These are phyloP conservation scores for Dalbergia cultrata DNA, from an alignment of 306 rosid species.

Conservation along the genomic window DNA sequence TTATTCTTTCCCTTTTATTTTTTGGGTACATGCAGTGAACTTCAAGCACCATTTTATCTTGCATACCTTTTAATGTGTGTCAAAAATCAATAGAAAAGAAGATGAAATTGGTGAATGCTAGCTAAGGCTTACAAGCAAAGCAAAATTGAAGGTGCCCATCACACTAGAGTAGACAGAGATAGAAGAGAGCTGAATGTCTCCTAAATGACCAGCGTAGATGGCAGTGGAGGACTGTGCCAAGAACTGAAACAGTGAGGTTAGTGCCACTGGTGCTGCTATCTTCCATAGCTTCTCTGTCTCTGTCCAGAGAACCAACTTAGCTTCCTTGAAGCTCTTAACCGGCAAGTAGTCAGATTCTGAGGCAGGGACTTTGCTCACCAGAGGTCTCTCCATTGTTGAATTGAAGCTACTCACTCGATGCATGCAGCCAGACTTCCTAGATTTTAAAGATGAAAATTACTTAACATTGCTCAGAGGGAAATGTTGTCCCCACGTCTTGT, in stretches of 20 bases:
- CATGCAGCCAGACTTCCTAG: background rate
- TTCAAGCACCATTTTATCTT: too few relatives aligned
- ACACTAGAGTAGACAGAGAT: slow-evolving; percentile 55
- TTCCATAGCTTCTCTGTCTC: slow-evolving; percentile 58
- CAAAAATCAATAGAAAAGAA: background rate
- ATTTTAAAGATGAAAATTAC: too few relatives aligned
- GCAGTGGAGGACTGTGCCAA: slow-evolving; percentile 52
- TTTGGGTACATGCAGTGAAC: too few relatives aligned
- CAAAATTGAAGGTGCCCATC: slow-evolving; percentile 55
- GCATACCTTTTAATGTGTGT: too few relatives aligned
- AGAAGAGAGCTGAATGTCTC: slow-evolving; percentile 70
- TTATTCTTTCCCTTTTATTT: too few relatives aligned
- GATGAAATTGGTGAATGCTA: too few relatives aligned
- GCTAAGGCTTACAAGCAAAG: slow-evolving; percentile 46
- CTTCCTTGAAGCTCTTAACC: slow-evolving; percentile 43
- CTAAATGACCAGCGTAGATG: slow-evolving; percentile 74
- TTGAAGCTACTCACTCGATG: background rate
- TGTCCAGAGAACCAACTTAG: slow-evolving; percentile 30
- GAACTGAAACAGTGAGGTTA: slow-evolving; percentile 53
- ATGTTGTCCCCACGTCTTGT: too few relatives aligned
- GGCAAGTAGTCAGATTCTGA: slow-evolving; percentile 46
- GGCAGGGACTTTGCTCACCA: background rate
- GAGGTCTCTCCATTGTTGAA: slow-evolving; percentile 30
- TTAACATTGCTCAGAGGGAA: too few relatives aligned
- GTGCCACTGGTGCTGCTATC: slow-evolving; percentile 61